phyloP scores from a whole-genome alignment of 2,329 filamentous ascomycete genomes.

The Orbilia ellipsospora region DNA sequence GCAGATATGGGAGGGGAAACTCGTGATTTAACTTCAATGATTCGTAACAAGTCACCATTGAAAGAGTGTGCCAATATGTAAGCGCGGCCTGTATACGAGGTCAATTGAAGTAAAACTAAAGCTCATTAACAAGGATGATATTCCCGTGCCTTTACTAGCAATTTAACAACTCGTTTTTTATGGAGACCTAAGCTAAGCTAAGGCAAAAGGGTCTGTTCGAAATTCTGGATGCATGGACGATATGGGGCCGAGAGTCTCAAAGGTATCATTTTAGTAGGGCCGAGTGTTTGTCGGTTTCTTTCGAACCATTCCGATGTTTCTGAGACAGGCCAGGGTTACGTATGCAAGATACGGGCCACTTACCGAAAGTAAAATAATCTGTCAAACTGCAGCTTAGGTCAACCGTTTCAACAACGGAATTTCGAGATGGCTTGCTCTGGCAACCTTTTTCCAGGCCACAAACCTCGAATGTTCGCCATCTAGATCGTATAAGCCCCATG shows the following conservation, averaged over 20 bases:
- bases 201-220: too few relatives aligned
- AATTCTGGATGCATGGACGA: slow-evolving; percentile 36
- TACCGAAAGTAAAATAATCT: slow-evolving; percentile 53
- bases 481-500: slow-evolving; percentile 31
- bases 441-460: slow-evolving; percentile 14
- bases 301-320: slow-evolving; percentile 52
- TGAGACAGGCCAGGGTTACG: slow-evolving; percentile 53
- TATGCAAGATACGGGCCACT: slow-evolving; percentile 56
- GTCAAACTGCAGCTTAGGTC: slow-evolving; percentile 32
- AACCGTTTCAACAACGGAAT: slow-evolving; percentile 2
- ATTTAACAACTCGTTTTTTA: slow-evolving; percentile 13
- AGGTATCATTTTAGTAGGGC: slow-evolving; percentile 32
- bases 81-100: slow-evolving; percentile 51
- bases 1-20: not conserved
- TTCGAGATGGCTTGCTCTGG: not conserved
- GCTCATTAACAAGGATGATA: slow-evolving; percentile 32
- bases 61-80: slow-evolving; percentile 10
- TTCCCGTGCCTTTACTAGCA: slow-evolving; percentile 38
- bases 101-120: not conserved
- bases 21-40: slow-evolving; percentile 8
- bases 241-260: slow-evolving; percentile 47
- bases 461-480: slow-evolving; percentile 30
- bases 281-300: slow-evolving; percentile 50
- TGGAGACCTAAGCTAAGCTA: too few relatives aligned
- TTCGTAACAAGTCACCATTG: not conserved